These are phyloP conservation scores for Mycena crocata DNA, from an alignment of 768 basidiomycete species.

Conservation along the genomic window DNA sequence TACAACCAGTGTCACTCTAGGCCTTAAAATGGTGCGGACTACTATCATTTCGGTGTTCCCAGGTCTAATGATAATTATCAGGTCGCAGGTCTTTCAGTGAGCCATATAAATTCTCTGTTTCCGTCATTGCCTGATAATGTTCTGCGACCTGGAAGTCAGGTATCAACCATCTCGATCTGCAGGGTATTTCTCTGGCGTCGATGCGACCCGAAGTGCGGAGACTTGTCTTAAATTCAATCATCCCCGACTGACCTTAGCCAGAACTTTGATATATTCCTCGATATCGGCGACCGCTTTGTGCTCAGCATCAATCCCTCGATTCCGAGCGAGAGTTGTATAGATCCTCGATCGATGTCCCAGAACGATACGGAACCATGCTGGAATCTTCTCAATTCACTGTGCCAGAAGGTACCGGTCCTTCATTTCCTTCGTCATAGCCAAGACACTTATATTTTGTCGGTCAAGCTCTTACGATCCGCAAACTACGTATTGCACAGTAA, in stretches of 20 bases:
- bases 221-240: background rate
- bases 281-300: constrained; percentile 9
- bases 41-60: too few species aligned
- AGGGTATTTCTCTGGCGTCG: background rate
- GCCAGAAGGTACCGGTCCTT: background rate
- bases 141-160: background rate
- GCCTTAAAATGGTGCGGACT: constrained; percentile 15
- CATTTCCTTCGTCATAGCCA: background rate
- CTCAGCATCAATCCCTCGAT: background rate
- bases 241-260: background rate
- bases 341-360: background rate
- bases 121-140: background rate
- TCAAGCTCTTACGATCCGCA: constrained; percentile 4
- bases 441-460: background rate
- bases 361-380: background rate
- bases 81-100: constrained; percentile 4
- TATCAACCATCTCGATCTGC: background rate
- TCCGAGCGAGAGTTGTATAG: background rate
- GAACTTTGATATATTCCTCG: constrained; percentile 16
- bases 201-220: background rate
- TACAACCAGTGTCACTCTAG: background rate
- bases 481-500: constrained; percentile 8
- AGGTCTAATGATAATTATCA: too few species aligned
- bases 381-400: constrained; percentile 8
- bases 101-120: background rate